A percentile compares a stretch with the other conserved stretches of the same genome.
Evolutionary conservation across 2,329 filamentous ascomycete genomes (phyloP).

Genomic region (Arthrinium phaeospermum): DNA sequence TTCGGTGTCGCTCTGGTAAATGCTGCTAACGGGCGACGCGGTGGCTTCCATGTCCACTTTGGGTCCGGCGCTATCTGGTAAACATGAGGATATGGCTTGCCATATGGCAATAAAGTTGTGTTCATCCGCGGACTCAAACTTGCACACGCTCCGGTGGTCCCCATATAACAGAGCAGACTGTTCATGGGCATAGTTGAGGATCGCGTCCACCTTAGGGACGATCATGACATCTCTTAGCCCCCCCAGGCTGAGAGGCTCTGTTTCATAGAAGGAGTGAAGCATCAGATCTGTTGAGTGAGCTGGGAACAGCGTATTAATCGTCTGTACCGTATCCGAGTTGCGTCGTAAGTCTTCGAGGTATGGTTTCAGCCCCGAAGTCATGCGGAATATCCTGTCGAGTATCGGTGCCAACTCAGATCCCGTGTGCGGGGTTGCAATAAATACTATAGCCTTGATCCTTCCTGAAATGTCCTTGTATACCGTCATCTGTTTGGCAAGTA

Average conservation of each 20-base stretch:
- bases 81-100: neutral
- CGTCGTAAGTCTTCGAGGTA: slow-evolving; percentile 33
- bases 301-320: slow-evolving; percentile 36
- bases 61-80: neutral
- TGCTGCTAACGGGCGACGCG: neutral
- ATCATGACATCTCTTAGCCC: slow-evolving; percentile 25
- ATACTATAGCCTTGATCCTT: slow-evolving; percentile 34
- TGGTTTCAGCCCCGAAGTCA: slow-evolving; percentile 25
- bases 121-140: slow-evolving; percentile 29
- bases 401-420: slow-evolving; percentile 36
- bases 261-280: slow-evolving; percentile 39
- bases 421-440: slow-evolving; percentile 41
- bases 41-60: rapidly evolving
- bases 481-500: slow-evolving; percentile 29
- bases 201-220: slow-evolving; percentile 33
- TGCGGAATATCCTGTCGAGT: slow-evolving; percentile 33
- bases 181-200: slow-evolving; percentile 34
- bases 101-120: neutral
- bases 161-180: slow-evolving; percentile 33
- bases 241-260: slow-evolving; percentile 25
- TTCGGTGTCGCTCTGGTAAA: slow-evolving; percentile 24
- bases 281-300: slow-evolving; percentile 27
- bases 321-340: slow-evolving; percentile 30
- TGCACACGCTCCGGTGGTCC: slow-evolving; percentile 40
- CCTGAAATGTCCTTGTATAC: slow-evolving; percentile 26